Evolutionary conservation across 345 rosid species (phyloP), one percentile per base, ranked within the genome.

Genomic region (Citrus reticulata): DNA sequence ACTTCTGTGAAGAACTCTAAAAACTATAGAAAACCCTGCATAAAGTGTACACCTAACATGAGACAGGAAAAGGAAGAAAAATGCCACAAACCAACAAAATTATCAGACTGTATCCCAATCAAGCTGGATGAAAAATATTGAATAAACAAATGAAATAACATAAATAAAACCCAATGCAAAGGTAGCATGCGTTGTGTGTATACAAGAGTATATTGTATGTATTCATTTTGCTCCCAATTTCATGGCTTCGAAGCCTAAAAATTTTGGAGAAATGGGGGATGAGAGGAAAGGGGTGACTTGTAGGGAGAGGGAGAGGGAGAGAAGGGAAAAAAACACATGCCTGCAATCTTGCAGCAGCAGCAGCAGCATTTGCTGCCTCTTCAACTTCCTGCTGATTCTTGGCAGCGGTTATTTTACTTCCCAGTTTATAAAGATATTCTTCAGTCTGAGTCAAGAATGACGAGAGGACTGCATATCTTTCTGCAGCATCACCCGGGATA

Each of bases 341-440:
- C 95, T 97, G 98, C 81, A 88, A 80, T 84, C 95, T 89, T 30
- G 99, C 99, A 78, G 99, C 98, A 20, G 87, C 85, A 11, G 97
- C 96, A 34, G 99, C 98, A 65, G 93, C 88, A 90, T 90, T 97
- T 77, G 96, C 97, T 80, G 99, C 99, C 89, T 97, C 99, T 83
- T 91, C 98, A 77, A 94, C 99, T 90, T 96, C 99, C 83, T 96
- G 99, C 75, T 93, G 95, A 84, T 83, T 96, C 89, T 96, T 96
- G 74, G 98, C 91, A 39, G 97, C 89, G 46, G 98, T 92, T 82
- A 96, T 96, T 84, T 96, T 96, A 85, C 92, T 87, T 67, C 99
- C 98, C 81, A 94, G 86, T 84, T 89, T 94, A 80, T 93, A 92
- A 75, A 94, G 98, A 88, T 97, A 94, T 73, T 94, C 98, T 88